These are phyloP conservation scores for Aaosphaeria pasadenensis DNA, from an alignment of 2,329 filamentous ascomycete species.

Conservation along the genomic window DNA sequence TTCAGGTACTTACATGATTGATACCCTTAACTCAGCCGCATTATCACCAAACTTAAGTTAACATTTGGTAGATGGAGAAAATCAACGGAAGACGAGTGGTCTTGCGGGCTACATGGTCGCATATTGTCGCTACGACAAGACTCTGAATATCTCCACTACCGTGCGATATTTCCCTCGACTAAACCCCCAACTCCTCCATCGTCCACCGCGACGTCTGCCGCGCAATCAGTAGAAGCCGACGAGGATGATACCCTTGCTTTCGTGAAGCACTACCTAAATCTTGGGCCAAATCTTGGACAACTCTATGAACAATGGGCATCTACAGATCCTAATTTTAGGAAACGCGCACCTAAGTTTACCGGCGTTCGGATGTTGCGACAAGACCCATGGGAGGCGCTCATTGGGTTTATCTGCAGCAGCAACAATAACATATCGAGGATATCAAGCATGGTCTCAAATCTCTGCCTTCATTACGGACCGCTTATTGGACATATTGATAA, in stretches of 20 bases:
- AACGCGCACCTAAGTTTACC: slow-evolving; percentile 80
- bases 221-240: slow-evolving; percentile 24
- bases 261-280: slow-evolving; percentile 81
- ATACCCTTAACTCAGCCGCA: slow-evolving; percentile 1
- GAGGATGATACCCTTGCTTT: slow-evolving; percentile 74
- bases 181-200: slow-evolving; percentile 37
- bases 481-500: slow-evolving; percentile 68
- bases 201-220: slow-evolving; percentile 30
- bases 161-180: slow-evolving; percentile 56
- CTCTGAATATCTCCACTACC: slow-evolving; percentile 73
- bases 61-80: slow-evolving; percentile 70
- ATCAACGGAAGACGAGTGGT: slow-evolving; percentile 77
- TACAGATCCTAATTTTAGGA: slow-evolving; percentile 83
- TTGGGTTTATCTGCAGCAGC: slow-evolving; percentile 96
- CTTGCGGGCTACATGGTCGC: slow-evolving; percentile 80
- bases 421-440: slow-evolving; percentile 98
- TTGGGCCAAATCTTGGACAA: slow-evolving; percentile 69
- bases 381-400: slow-evolving; percentile 90
- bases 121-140: slow-evolving; percentile 86
- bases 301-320: slow-evolving; percentile 87
- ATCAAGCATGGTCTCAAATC: slow-evolving; percentile 92
- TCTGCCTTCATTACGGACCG: slow-evolving; percentile 82
- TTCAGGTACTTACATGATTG: slow-evolving; percentile 57
- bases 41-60: neutral
- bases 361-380: slow-evolving; percentile 91